These are phyloP conservation scores for Asclepias syriaca DNA, from an alignment of 257 asterid species.

Conservation along the genomic window DNA sequence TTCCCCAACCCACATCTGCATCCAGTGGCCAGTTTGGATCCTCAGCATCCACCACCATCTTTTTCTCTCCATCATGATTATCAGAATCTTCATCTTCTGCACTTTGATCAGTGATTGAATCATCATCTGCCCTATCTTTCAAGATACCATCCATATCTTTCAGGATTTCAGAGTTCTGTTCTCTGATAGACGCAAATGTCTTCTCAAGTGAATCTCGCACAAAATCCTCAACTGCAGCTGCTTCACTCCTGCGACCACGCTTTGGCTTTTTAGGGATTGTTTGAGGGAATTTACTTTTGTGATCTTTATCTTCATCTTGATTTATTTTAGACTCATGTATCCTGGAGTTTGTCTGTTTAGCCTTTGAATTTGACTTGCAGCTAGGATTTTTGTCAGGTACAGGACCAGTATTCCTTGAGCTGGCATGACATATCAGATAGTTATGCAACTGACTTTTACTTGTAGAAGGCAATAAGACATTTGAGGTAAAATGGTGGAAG, in stretches of 20 bases:
- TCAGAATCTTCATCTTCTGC: conserved; percentile 37
- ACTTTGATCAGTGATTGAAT: conserved; percentile 24
- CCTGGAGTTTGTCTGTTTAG: conserved; percentile 24
- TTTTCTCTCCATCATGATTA: conserved; percentile 18
- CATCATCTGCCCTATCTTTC: conserved; percentile 46
- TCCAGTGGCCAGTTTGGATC: conserved; percentile 94
- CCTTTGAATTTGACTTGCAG: conserved; percentile 23
- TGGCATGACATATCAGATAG: conserved; percentile 35
- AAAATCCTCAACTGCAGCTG: conserved; percentile 90
- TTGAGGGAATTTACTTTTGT: conserved; percentile 36
- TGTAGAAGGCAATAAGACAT: conserved; percentile 16
- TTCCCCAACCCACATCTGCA: conserved; percentile 97
- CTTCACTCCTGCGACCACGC: conserved; percentile 86
- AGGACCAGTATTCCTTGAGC: conserved; percentile 28
- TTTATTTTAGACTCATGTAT: conserved; percentile 23
- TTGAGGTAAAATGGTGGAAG: conserved; percentile 19
- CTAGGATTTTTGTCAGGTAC: conserved; percentile 25
- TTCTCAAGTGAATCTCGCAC: conserved; percentile 53
- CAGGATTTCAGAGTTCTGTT: conserved; percentile 61
- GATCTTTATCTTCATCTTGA: conserved; percentile 26
- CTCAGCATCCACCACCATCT: conserved; percentile 64
- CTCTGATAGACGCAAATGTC: conserved; percentile 60
- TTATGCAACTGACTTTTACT: conserved; percentile 19
- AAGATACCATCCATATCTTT: conserved; percentile 51
- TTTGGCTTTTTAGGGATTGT: conserved; percentile 67